Evolutionary conservation across 495 filamentous ascomycete species (phyloP), one percentile per base, ranked within the genome.

Genomic region (Penicillium desertorum): DNA sequence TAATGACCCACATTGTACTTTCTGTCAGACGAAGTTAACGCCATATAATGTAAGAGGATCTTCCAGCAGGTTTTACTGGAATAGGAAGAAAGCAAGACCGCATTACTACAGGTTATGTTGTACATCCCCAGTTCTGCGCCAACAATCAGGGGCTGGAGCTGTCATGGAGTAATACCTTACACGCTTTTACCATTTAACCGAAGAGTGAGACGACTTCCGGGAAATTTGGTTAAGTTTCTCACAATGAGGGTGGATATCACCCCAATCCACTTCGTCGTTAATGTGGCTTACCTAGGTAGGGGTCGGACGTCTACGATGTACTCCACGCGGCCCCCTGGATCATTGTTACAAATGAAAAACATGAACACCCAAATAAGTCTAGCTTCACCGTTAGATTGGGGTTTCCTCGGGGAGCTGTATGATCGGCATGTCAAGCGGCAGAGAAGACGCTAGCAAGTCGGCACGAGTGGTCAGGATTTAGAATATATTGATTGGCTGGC

Each of bases 391-490:
- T 58, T 55, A 57, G 59, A 60, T 58, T 60, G 42, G 60, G 55
- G 49, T 46, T 57, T 27, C 19, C 42, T 9, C 4, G 51, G 45
- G 43, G 5, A 5, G 22, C 45, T 45, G 42, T 55, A 34, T 34
- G 63, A 63, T 66, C 63, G 53, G 27, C 63, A 59, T 19, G 46
- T 37, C 42, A 54, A 50, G 43, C 53, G 61, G 57, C 12, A 36
- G 14, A 27, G 36, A 22, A 29, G 39, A n/a, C 14, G 12, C 43
- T 54, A 54, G 34, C 14, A 19, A 34, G n/a, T 45, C 36, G 14
- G 12, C 37, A 52, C 49, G 36, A 46, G 48, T n/a, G 19, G 5
- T 10, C 12, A 51, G 14, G 0, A 53, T 22, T 25, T 5, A 9
- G n/a, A 22, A 32, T 3, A 19, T 45, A 45, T 12, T 44, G 9